phyloP scores from a whole-genome alignment of 495 filamentous ascomycete species.

The Lophium mytilinum region DNA sequence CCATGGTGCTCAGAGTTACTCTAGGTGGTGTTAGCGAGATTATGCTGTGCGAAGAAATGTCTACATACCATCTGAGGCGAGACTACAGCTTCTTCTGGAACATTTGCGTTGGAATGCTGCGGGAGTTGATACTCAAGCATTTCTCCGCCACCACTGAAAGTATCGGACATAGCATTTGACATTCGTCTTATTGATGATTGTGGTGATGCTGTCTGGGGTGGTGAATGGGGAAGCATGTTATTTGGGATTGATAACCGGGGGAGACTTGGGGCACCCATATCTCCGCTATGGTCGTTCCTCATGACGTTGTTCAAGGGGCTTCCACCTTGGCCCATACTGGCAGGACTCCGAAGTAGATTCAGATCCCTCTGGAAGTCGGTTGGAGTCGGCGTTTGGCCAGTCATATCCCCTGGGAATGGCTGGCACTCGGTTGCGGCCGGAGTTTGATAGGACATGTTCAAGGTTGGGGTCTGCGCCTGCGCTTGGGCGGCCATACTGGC shows the following conservation, averaged over 20 bases:
- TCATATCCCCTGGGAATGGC: neutral
- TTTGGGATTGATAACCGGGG: neutral
- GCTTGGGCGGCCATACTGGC: neutral
- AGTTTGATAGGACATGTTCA: neutral
- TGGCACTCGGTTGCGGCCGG: neutral
- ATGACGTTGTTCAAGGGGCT: neutral
- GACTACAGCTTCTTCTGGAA: neutral
- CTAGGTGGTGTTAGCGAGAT: neutral
- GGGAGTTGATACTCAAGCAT: neutral
- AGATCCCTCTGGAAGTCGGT: neutral
- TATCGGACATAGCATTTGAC: neutral
- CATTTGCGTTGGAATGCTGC: neutral
- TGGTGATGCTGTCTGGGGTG: neutral
- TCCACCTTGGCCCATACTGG: neutral
- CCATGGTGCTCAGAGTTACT: conserved; percentile 1
- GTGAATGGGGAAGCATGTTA: neutral
- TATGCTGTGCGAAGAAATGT: neutral
- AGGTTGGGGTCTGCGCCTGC: neutral
- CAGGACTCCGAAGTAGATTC: neutral
- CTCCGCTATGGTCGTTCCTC: neutral
- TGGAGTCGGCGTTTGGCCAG: neutral
- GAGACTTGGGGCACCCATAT: neutral
- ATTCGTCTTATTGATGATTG: neutral
- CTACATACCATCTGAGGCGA: neutral
- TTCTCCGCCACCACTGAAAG: neutral